Evolutionary conservation across 1,284 basidiomycete genomes (phyloP).

Genomic region (Kalmanozyma brasiliensis): DNA sequence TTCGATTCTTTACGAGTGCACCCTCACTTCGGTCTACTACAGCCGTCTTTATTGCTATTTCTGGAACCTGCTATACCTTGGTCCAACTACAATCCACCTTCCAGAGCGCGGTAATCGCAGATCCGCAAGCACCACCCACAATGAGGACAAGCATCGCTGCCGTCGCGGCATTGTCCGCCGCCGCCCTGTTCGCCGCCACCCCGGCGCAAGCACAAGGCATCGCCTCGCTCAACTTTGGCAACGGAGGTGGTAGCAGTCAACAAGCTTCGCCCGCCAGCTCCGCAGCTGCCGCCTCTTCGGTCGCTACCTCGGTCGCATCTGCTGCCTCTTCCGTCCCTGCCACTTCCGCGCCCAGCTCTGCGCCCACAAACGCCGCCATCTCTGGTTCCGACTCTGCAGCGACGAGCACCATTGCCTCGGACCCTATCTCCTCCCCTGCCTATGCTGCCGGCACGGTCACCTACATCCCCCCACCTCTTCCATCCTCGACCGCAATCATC

Average conservation of each 20-base stretch:
- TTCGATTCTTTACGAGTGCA: too few species aligned
- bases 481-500: constrained; percentile 21
- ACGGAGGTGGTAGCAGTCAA: constrained; percentile 7
- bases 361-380: constrained; percentile 12
- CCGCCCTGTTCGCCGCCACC: constrained; percentile 26
- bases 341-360: constrained; percentile 7
- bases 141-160: constrained; percentile 36
- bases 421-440: constrained; percentile 26
- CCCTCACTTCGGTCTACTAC: too few species aligned
- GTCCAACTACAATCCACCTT: background rate
- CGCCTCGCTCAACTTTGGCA: constrained; percentile 27
- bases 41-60: too few species aligned
- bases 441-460: constrained; percentile 44
- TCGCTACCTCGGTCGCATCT: constrained; percentile 7
- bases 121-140: background rate
- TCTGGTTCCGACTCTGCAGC: constrained; percentile 31
- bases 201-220: constrained; percentile 20
- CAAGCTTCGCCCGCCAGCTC: constrained; percentile 5
- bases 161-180: constrained; percentile 26
- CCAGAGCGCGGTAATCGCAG: background rate
- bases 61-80: too few species aligned
- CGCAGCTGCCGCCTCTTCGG: constrained; percentile 4
- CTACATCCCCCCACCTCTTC: constrained; percentile 32
- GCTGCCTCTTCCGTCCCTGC: constrained; percentile 7
- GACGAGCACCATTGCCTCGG: constrained; percentile 26